Conservation (phyloP, 2,329 filamentous ascomycete genomes). For the Trichoderma sp. region DNA sequence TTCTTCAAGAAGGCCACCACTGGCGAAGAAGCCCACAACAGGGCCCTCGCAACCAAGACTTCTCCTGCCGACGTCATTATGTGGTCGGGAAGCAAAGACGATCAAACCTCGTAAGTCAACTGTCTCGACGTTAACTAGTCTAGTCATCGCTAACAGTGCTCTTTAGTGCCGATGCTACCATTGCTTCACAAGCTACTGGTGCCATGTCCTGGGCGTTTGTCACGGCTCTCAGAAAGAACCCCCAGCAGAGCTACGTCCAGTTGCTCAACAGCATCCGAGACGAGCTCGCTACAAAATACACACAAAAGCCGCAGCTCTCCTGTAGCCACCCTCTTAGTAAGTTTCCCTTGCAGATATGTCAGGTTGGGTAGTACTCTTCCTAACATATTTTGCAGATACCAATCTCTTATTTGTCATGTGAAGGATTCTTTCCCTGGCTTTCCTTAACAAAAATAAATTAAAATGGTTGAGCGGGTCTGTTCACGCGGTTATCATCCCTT, state of each 20-base stretch:
- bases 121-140: neutral
- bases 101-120: slow-evolving; percentile 79
- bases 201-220: slow-evolving; percentile 99
- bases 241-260: slow-evolving; percentile 96
- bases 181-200: slow-evolving; percentile 84
- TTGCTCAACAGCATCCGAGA: slow-evolving; percentile 95
- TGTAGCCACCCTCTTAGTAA: slow-evolving; percentile 95
- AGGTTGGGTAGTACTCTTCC: slow-evolving; percentile 20
- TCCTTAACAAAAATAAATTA: neutral
- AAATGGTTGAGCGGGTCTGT: neutral
- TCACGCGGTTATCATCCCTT: slow-evolving; percentile 6
- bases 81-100: slow-evolving; percentile 96
- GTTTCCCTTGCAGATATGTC: slow-evolving; percentile 32
- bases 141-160: neutral
- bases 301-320: slow-evolving; percentile 93
- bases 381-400: slow-evolving; percentile 47
- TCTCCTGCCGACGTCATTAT: slow-evolving; percentile 94
- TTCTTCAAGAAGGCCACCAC: slow-evolving; percentile 86
- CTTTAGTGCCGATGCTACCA: slow-evolving; percentile 81
- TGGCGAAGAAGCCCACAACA: slow-evolving; percentile 78
- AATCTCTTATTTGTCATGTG: slow-evolving; percentile 62
- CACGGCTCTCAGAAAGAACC: slow-evolving; percentile 88
- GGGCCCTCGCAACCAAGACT: slow-evolving; percentile 82
- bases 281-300: slow-evolving; percentile 82
- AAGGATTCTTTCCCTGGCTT: slow-evolving; percentile 28